Base-by-base conservation (phyloP, 1,284 basidiomycete genomes). In the Flammula alnicola region DNA sequence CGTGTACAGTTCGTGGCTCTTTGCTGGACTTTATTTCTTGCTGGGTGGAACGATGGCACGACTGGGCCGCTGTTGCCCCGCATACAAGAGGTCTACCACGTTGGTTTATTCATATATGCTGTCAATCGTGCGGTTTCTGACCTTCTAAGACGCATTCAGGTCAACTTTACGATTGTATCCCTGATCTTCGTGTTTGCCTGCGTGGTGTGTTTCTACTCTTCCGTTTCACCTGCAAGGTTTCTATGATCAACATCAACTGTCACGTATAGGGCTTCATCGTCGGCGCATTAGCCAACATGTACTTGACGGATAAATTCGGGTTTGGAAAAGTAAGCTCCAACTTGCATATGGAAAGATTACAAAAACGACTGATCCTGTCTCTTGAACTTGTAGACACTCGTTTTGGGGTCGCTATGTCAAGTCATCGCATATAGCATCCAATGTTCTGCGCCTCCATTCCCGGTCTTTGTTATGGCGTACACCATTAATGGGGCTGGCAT, bases 381-480 rank as follows among this genome's bases (percentile, higher is more conserved):
- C 23, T 20, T 25, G 20, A 38, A n/a, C 1, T n/a, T 22, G 16
- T 29, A 62, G 60, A 50, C 53, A 10, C 54, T 62, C 35, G 55
- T 57, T 10, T 26, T 59, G 70, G 78, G 76, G 14, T 70, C 75
- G 2, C 30, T 75, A 12, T 65, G 64, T 27, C 78, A 83, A 63
- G 58, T 80, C 3, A 51, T 77, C n/a, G 77, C 72, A 3, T 82
- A 79, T 56, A 57, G 66, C 12, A 60, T 78, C 9, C 71, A 73
- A 60, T 74, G 77, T 10, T 75, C 84, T 17, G 84, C 78, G 2
- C 76, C 79, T 3, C 88, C 88, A 0, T 91, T 86, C 63, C 83
- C 85, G 0, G 70, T 84, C 3, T 84, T 88, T 59, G 78, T 84
- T 36, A 59, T 84, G 35, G 77, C 79, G 0, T 90, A 78, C 58